Percentiles rank a stretch among this genome's conserved stretches.
phyloP scores from a whole-genome alignment of 2,329 filamentous ascomycete species.

The Sodiomyces alkalinus region DNA sequence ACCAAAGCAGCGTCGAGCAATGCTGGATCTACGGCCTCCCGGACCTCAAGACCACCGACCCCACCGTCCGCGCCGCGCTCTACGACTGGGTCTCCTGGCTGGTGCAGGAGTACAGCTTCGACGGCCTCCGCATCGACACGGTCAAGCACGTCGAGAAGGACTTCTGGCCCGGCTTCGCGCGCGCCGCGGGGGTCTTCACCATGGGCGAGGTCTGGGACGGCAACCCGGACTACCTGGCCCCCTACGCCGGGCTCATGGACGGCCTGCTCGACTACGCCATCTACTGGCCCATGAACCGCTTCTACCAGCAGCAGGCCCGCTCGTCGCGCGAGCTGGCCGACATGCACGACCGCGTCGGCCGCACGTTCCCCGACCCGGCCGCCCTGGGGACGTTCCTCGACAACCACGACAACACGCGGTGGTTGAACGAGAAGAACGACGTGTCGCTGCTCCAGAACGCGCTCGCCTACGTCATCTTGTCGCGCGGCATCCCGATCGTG shows the following conservation, averaged over 20 bases:
- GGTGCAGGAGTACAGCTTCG: slow-evolving; percentile 45
- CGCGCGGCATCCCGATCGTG: slow-evolving; percentile 46
- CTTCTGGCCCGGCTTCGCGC: slow-evolving; percentile 32
- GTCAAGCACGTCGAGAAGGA: slow-evolving; percentile 76
- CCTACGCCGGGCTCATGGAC: slow-evolving; percentile 38
- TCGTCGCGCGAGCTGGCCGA: slow-evolving; percentile 22
- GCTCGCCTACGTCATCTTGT: slow-evolving; percentile 44
- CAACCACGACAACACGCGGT: slow-evolving; percentile 44
- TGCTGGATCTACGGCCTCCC: slow-evolving; percentile 47
- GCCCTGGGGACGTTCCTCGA: slow-evolving; percentile 37
- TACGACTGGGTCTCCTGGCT: slow-evolving; percentile 43
- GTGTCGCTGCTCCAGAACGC: slow-evolving; percentile 42
- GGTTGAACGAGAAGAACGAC: slow-evolving; percentile 35
- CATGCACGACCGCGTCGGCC: slow-evolving; percentile 20
- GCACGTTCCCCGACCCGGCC: slow-evolving; percentile 25
- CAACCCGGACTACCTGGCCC: slow-evolving; percentile 31
- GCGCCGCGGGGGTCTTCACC: slow-evolving; percentile 40
- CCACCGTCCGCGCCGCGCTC: slow-evolving; percentile 31
- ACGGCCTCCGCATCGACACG: slow-evolving; percentile 45
- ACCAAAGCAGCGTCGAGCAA: slow-evolving; percentile 29
- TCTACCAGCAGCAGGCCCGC: slow-evolving; percentile 20
- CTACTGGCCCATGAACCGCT: slow-evolving; percentile 26
- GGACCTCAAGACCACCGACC: slow-evolving; percentile 41
- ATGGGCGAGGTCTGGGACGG: slow-evolving; percentile 46
- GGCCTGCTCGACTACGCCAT: slow-evolving; percentile 46